Percentiles rank a stretch among this genome's conserved stretches.
phyloP scores from a whole-genome alignment of 768 basidiomycete species.

The Russula griseocarnosa region DNA sequence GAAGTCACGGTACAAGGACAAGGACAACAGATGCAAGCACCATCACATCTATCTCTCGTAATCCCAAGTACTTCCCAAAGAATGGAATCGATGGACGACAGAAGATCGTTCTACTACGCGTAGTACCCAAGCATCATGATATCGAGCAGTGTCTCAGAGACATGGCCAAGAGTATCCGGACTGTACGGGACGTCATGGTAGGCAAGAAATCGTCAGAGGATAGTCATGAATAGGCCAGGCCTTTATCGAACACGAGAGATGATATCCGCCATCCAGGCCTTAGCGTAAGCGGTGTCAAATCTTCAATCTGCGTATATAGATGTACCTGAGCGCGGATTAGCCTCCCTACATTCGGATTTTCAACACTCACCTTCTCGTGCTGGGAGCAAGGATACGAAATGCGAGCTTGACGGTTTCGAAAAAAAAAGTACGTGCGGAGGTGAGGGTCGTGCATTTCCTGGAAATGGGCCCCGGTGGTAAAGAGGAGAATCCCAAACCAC shows the following conservation, averaged over 20 bases:
- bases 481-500: neutral
- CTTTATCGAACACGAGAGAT: conserved; percentile 8
- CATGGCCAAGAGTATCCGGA: conserved; percentile 5
- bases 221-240: neutral
- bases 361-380: neutral
- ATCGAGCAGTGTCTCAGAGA: conserved; percentile 15
- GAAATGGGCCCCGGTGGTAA: neutral
- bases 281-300: conserved; percentile 9
- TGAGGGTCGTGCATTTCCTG: neutral
- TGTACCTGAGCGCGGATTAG: neutral
- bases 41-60: neutral
- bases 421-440: neutral
- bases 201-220: conserved; percentile 1
- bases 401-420: neutral
- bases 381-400: neutral
- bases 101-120: neutral
- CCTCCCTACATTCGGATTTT: neutral
- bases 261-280: neutral
- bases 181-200: neutral
- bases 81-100: conserved; percentile 5
- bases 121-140: neutral
- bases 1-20: conserved; percentile 2
- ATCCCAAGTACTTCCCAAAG: neutral
- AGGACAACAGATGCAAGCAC: neutral
- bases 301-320: neutral